A percentile compares a stretch with the other conserved stretches of the same genome.
These are phyloP conservation scores for Xylaria telfairii DNA, from an alignment of 495 filamentous ascomycete species.

Conservation along the genomic window DNA sequence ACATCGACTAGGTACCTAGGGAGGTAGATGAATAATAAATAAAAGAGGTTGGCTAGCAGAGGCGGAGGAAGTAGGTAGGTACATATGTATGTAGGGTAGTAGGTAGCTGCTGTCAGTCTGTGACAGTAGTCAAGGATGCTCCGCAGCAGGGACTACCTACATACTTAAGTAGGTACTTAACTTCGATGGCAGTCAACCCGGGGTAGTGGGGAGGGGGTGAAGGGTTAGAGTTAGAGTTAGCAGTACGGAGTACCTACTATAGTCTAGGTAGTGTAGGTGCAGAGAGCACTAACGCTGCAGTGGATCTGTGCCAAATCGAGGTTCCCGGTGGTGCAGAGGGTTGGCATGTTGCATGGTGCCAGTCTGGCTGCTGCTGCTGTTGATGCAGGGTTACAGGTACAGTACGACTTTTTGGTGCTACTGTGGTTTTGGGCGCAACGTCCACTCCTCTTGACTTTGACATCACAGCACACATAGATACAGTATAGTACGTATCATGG, in stretches of 20 bases:
- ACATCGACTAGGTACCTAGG: background rate
- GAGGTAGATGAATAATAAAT: background rate
- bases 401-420: conserved; percentile 2
- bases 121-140: background rate
- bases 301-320: background rate
- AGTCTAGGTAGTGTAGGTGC: too few species aligned
- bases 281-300: background rate
- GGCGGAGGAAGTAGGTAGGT: too few species aligned
- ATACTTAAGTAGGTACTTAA: too few species aligned
- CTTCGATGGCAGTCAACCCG: background rate
- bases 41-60: too few species aligned
- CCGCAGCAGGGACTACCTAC: background rate
- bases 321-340: background rate
- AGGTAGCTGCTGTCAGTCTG: background rate
- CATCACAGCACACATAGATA: background rate
- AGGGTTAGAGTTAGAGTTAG: background rate
- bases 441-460: background rate
- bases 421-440: conserved; percentile 4
- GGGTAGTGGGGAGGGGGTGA: conserved; percentile 3
- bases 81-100: too few species aligned
- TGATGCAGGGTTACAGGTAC: background rate
- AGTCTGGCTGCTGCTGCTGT: background rate
- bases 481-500: too few species aligned
- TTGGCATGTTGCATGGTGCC: background rate
- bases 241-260: background rate